These are phyloP conservation scores for Aphanomyces cochlioides DNA, from an alignment of 352 stramenopile genomes.

Conservation along the genomic window DNA sequence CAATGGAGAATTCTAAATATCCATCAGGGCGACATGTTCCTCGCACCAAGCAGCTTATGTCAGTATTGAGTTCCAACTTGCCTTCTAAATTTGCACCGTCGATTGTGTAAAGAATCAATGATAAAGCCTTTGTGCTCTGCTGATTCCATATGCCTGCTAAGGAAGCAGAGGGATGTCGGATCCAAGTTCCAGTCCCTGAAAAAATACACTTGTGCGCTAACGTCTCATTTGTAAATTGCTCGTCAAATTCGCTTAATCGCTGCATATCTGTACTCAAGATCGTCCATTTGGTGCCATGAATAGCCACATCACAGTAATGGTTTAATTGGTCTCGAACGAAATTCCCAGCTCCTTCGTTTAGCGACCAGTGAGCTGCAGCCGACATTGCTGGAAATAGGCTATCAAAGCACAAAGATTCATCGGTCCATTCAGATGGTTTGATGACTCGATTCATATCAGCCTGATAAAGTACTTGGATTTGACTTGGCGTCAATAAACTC, in stretches of 20 bases:
- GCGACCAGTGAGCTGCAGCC: not conserved
- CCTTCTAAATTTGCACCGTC: not conserved
- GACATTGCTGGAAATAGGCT: constrained; percentile 12
- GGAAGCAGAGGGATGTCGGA: not conserved
- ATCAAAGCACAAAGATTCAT: not conserved
- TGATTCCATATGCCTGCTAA: constrained; percentile 15
- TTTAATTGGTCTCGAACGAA: not conserved
- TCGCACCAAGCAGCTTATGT: not conserved
- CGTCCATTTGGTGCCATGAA: constrained; percentile 12
- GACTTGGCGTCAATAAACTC: not conserved
- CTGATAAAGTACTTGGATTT: not conserved
- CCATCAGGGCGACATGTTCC: not conserved
- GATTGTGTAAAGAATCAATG: not conserved
- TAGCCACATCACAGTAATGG: constrained; percentile 3
- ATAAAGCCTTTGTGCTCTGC: not conserved
- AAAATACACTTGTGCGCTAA: not conserved
- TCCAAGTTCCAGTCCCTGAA: constrained; percentile 11
- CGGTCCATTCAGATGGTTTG: not conserved
- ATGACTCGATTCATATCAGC: constrained; percentile 2
- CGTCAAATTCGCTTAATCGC: not conserved
- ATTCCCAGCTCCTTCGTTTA: constrained; percentile 22
- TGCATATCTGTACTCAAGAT: not conserved
- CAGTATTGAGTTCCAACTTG: constrained; percentile 1
- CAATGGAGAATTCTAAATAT: not conserved
- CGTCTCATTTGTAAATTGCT: not conserved